Conservation (phyloP, 176 grass and related monocot genomes). For the Lolium perenne region DNA sequence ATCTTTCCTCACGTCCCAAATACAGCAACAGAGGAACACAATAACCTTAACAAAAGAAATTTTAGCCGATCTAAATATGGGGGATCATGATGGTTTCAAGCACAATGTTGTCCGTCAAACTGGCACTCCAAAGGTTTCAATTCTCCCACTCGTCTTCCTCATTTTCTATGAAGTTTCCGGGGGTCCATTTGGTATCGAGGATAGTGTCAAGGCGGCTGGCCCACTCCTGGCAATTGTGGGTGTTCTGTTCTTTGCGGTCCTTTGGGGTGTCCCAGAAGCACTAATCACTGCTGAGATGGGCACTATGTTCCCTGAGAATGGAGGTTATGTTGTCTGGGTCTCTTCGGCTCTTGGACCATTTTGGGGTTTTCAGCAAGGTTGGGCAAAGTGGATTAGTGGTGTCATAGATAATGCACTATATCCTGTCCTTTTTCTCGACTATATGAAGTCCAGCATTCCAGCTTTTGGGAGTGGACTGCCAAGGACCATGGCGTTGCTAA, state of each 20-base stretch:
- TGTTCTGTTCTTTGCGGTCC: constrained; percentile 70
- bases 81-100: constrained; percentile 35
- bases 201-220: constrained; percentile 73
- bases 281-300: constrained; percentile 95
- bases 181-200: constrained; percentile 90
- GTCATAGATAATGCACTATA: constrained; percentile 30
- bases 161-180: constrained; percentile 40
- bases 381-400: constrained; percentile 92
- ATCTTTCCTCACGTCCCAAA: neutral
- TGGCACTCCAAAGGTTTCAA: constrained; percentile 67
- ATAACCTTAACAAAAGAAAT: constrained; percentile 32
- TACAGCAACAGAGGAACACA: constrained; percentile 54
- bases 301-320: constrained; percentile 91
- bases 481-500: constrained; percentile 43
- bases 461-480: constrained; percentile 59
- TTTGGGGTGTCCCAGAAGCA: constrained; percentile 88
- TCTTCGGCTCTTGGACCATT: constrained; percentile 79
- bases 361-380: constrained; percentile 97
- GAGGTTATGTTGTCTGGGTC: constrained; percentile 90
- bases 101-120: constrained; percentile 41
- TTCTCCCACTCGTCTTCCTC: constrained; percentile 76
- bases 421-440: constrained; percentile 87
- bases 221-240: constrained; percentile 83
- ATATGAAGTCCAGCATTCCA: constrained; percentile 75
- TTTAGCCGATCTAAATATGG: constrained; percentile 43